A percentile compares a stretch with the other conserved stretches of the same genome.
Evolutionary conservation across 345 rosid species (phyloP).

Genomic region (Trapa bicornis): DNA sequence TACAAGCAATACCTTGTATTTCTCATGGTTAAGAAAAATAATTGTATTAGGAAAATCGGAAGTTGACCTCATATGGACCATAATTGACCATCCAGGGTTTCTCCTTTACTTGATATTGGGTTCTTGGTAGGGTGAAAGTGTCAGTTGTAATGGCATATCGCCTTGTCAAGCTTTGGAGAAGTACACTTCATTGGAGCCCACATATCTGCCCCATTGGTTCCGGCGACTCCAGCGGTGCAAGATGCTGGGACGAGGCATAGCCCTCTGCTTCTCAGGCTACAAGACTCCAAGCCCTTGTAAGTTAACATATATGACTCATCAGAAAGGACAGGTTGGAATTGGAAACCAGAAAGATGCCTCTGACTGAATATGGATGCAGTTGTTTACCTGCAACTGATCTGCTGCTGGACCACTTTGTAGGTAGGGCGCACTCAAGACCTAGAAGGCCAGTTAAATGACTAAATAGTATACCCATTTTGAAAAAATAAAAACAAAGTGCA

Average conservation of each 20-base stretch:
- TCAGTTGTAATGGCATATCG: conserved; percentile 20
- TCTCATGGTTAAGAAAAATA: no score
- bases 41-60: no score
- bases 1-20: no score
- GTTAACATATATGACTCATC: not conserved
- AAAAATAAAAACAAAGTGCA: not conserved
- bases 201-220: conserved; percentile 89
- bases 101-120: no score
- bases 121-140: not conserved
- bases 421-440: conserved; percentile 96
- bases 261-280: conserved; percentile 61
- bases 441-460: conserved; percentile 8
- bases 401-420: conserved; percentile 44
- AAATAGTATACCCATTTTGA: not conserved
- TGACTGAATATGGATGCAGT: not conserved
- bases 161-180: conserved; percentile 31
- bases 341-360: not conserved
- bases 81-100: no score
- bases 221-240: conserved; percentile 56
- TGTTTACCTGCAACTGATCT: conserved; percentile 38
- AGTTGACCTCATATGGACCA: no score
- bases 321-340: not conserved
- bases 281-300: conserved; percentile 34
- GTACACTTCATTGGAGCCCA: conserved; percentile 90
- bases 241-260: conserved; percentile 79